phyloP scores from a whole-genome alignment of 1,139 yeast genomes.

The Debaryomyces fabryi region DNA sequence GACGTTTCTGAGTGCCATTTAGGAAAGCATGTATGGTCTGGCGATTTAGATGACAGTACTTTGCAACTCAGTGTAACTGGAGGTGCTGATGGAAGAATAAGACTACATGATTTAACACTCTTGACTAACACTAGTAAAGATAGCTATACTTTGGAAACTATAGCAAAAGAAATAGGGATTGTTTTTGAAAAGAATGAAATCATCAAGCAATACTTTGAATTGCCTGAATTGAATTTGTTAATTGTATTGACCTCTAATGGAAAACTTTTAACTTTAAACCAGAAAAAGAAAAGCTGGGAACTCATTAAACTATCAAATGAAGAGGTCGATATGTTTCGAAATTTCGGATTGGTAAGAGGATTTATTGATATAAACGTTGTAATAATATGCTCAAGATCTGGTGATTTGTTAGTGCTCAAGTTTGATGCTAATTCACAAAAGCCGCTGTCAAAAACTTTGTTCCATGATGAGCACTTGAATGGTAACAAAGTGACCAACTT shows the following conservation, averaged over 20 bases:
- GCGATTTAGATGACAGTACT: conserved; percentile 53
- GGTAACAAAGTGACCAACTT: conserved; percentile 58
- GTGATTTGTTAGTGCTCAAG: conserved; percentile 51
- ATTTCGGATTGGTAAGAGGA: conserved; percentile 56
- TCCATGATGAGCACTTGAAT: conserved; percentile 20
- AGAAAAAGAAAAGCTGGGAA: conserved; percentile 16
- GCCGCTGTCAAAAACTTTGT: conserved; percentile 25
- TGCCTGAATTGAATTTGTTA: conserved; percentile 38
- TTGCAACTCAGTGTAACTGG: conserved; percentile 66
- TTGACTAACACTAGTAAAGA: conserved; percentile 15
- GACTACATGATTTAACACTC: conserved; percentile 55
- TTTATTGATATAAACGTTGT: conserved; percentile 43
- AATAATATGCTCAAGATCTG: conserved; percentile 54
- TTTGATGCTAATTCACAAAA: conserved; percentile 27
- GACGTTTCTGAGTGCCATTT: conserved; percentile 62
- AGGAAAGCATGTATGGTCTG: conserved; percentile 89
- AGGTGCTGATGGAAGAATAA: conserved; percentile 86
- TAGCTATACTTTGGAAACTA: conserved; percentile 32
- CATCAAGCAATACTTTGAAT: conserved; percentile 61
- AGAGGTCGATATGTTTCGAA: conserved; percentile 33
- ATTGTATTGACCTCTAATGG: conserved; percentile 69
- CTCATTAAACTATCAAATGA: conserved; percentile 34
- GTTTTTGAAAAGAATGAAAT: conserved; percentile 51
- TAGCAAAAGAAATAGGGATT: conserved; percentile 29
- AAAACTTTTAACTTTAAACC: conserved; percentile 41